Evolutionary conservation across 371 early-diverging fungal genomes (phyloP).

Genomic region (Mortierella sp.): DNA sequence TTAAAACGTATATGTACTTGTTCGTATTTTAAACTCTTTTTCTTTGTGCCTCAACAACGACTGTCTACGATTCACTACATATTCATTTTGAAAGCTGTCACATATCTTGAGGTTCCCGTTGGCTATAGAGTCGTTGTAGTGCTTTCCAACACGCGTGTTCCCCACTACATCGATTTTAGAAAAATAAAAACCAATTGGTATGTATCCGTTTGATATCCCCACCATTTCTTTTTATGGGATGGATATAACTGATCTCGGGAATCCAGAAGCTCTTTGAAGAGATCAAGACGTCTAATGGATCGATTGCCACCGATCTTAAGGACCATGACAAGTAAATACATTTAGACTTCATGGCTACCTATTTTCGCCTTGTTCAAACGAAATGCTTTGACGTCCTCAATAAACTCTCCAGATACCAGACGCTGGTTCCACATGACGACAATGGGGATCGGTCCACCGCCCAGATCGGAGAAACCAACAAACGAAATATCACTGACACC

Average conservation of each 20-base stretch:
- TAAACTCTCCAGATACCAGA: background rate
- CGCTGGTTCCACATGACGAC: background rate
- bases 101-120: too few relatives aligned
- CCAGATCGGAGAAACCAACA: background rate
- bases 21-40: too few relatives aligned
- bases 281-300: conserved; percentile 4
- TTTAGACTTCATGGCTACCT: background rate
- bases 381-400: background rate
- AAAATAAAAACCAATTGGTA: background rate
- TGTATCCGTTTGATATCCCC: background rate
- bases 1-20: too few relatives aligned
- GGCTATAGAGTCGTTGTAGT: too few relatives aligned
- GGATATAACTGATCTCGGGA: background rate
- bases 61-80: too few relatives aligned
- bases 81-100: too few relatives aligned
- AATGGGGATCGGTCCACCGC: background rate
- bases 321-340: conserved; percentile 2
- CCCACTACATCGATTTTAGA: too few relatives aligned
- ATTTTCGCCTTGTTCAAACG: conserved; percentile 3
- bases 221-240: background rate
- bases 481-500: conserved; percentile 3
- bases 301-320: background rate
- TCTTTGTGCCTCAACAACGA: too few relatives aligned
- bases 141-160: too few relatives aligned
- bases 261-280: background rate